Evolutionary conservation across 345 rosid species (phyloP), one percentile per base, ranked within the genome.

Genomic region (Capsella bursapastoris): DNA sequence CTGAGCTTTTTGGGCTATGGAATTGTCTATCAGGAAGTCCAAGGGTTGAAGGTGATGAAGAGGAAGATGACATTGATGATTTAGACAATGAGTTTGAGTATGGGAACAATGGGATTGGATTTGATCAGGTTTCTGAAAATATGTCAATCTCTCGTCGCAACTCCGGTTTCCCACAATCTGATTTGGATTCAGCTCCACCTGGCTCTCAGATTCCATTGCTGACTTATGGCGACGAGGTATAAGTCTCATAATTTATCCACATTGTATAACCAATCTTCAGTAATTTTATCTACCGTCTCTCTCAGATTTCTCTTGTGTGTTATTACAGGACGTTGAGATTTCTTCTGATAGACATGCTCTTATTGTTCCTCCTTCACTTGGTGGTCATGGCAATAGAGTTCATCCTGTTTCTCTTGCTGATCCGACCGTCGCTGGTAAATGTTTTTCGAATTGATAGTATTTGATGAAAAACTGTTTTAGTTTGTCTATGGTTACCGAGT

Each of bases 41-140:
- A 22, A 84, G 99, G 78, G 99, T 95, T 60, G 96, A 88, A 77
- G 95, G 95, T 18, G 99, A 95, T 75, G 99, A 92, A 74, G 99
- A 95, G 71, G 99, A 95, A 80, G 99, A 95, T 68, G 99, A 80
- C 76, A 86, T 80, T 70, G 98, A 94, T 82, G 98, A 90, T 85
- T 66, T 95, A 77, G 97, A 95, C 74, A 85, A 95, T 64, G 98
- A 92, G 82, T 95, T 92, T 66, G 97, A 95, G 52, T 90, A 90
- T 68, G 70, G 44, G 25, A 83, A 78, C 27, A 70, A 75, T 77
- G 89, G 85, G 70, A 66, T 85, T 71, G 95, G 91, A 49, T 77
- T 86, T 43, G 95, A 87, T 61, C 96, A 88, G 53, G 75, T 78
- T 38, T 83, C 89, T 2, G 98, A 94, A 78, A 76, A 82, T 40